These are phyloP conservation scores for Tardiomyces blankii DNA, from an alignment of 1,139 yeast species.

Conservation along the genomic window DNA sequence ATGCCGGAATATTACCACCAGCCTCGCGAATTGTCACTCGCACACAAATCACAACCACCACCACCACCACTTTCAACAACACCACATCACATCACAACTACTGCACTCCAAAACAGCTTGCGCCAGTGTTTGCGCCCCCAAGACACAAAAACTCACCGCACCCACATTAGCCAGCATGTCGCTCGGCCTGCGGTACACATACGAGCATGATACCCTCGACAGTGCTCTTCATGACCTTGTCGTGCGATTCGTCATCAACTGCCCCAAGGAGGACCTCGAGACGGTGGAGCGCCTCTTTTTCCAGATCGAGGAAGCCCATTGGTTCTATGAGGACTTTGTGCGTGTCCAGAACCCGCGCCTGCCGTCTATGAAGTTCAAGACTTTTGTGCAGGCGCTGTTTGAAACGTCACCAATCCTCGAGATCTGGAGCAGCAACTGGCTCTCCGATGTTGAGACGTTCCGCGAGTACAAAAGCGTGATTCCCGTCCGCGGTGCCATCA, in stretches of 20 bases:
- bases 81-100: no score
- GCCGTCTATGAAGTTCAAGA: constrained; percentile 70
- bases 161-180: background rate
- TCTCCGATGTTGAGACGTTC: constrained; percentile 32
- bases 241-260: constrained; percentile 82
- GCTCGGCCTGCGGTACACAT: constrained; percentile 10
- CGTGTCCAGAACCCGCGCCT: constrained; percentile 63
- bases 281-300: constrained; percentile 81
- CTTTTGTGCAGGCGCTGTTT: constrained; percentile 64
- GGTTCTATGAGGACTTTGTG: constrained; percentile 89
- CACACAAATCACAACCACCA: no score
- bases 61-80: no score
- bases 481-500: constrained; percentile 94
- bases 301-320: constrained; percentile 96
- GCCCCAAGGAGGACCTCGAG: constrained; percentile 83
- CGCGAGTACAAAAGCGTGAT: constrained; percentile 79
- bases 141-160: background rate
- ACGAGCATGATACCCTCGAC: constrained; percentile 40
- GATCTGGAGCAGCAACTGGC: constrained; percentile 15
- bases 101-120: no score
- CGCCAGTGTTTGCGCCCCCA: background rate
- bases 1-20: no score
- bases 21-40: no score
- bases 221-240: constrained; percentile 77
- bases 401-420: constrained; percentile 66